Evolutionary conservation across 73 alveolate species (phyloP), one percentile per base, ranked within the genome.

Genomic region (Paramecium tetraurelia): DNA sequence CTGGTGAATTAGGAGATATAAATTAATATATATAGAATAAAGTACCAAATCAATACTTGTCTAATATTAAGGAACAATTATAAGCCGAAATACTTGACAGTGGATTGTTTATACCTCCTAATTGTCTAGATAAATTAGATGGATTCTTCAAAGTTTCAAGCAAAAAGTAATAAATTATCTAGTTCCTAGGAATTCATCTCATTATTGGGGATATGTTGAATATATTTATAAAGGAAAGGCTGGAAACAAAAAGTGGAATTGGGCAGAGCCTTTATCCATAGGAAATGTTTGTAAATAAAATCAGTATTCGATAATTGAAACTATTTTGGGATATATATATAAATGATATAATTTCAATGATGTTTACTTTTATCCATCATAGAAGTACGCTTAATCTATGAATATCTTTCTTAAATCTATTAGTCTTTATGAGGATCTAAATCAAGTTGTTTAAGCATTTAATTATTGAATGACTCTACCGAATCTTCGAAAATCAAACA

Each of bases 341-440:
- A 63, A 63, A 63, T 63, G 84, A 63, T 63, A 6, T 63, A 22
- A 63, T 53, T 27, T 63, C 84, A 63, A 63, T 63, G 35, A 63
- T 63, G 84, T 16, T 63, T 63, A 53, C 84, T 63, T 63, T 63
- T 63, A 9, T 63, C 84, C 50, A 63, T 63, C 84, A 27, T 27
- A 27, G 84, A 63, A 63, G 84, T 63, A 63, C 84, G 84, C 31
- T 63, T 63, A 33, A 63, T 63, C 84, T 63, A 63, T 31, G 84
- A 63, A 63, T 63, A 63, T 63, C 84, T 63, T 63, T 63, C 84
- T 63, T 63, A 27, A 63, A 63, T 63, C 11, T 63, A 63, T 27
- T 63, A 63, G 24, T 63, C 84, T 33, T 63, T 63, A 12, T 27
- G 46, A 27, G 46, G 50, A 63, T 63, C 84, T 63, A 63, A 63